Evolutionary conservation across 441 rosid genomes (phyloP).

Genomic region (Erysimum cheiri): DNA sequence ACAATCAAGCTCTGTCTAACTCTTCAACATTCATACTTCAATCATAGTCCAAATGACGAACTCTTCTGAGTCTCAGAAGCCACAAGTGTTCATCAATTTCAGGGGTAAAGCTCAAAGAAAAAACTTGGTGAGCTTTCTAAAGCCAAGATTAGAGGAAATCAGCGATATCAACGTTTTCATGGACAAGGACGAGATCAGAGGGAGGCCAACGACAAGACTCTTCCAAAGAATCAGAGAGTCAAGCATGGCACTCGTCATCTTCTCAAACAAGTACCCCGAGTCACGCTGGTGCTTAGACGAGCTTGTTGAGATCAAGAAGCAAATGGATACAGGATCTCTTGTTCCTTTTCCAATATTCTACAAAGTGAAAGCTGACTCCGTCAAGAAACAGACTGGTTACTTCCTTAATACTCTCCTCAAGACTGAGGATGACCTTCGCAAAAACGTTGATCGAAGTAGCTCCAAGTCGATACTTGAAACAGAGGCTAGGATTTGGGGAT

Average conservation of each 20-base stretch:
- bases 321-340: neutral
- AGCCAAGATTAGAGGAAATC: neutral
- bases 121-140: conserved; percentile 1
- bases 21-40: too few relatives aligned
- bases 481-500: conserved; percentile 16
- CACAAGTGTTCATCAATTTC: conserved; percentile 39
- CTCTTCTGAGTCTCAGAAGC: neutral
- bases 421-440: neutral
- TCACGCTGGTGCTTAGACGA: conserved; percentile 36
- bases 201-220: neutral
- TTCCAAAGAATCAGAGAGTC: conserved; percentile 34
- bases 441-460: neutral
- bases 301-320: conserved; percentile 36
- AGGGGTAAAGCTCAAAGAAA: conserved; percentile 15
- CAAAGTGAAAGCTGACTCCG: neutral
- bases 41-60: neutral
- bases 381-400: neutral
- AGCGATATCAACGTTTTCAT: neutral
- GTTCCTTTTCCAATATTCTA: conserved; percentile 29
- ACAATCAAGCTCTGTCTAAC: too few relatives aligned
- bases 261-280: conserved; percentile 20
- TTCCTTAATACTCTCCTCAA: conserved; percentile 5
- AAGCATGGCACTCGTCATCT: conserved; percentile 21
- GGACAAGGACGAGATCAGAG: neutral
- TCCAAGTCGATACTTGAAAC: neutral